Evolutionary conservation across 495 filamentous ascomycete species (phyloP), one percentile per base, ranked within the genome.

Genomic region (Gamarada debralockiae): DNA sequence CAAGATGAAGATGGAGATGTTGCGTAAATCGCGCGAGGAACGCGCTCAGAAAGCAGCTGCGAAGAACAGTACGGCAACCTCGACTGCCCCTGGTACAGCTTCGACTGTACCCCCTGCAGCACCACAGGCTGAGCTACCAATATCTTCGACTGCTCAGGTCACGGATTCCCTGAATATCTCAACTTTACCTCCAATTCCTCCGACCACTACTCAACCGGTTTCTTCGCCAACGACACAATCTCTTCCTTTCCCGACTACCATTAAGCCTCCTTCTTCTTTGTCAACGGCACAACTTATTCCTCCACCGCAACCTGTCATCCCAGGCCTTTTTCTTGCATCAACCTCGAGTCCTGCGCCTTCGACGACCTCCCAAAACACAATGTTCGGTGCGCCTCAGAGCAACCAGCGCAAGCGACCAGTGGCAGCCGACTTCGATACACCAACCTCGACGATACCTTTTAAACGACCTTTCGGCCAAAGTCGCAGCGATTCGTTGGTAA

Each of bases 351-450:
- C 15, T 18, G 23, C 57, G 9, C 31, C 39, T 13, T 7, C 15
- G 21, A 2, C 31, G 39, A 50, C 25, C 31, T 14, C 33, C 25
- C 38, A 14, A 34, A 27, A 4, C 21, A 29, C 41, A 10, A 20
- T 33, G 14, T 23, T 21, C 15, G 33, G 12, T 10, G 24, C 42
- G 17, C 22, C 55, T 22, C 27, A 38, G 27, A 39, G 7, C 7
- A 57, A 25, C 46, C 69, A 73, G 47, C 79, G 85, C 17, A 96
- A 96, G 66, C 84, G 92, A 18, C 89, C 88, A n/a, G 86, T 87
- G 38, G 90, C 91, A 31, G 78, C 88, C 13, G 91, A 95, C 62
- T 92, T 95, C 56, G 82, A 84, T 47, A 81, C 81, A 53, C 71
- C 81, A 3, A 44, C 29, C 3, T 24, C 70, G 17, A 61, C 69